Percentiles rank a stretch among this genome's conserved stretches.
phyloP scores from a whole-genome alignment of 2,329 filamentous ascomycete genomes.

The Chrysosporium keratinophilum region DNA sequence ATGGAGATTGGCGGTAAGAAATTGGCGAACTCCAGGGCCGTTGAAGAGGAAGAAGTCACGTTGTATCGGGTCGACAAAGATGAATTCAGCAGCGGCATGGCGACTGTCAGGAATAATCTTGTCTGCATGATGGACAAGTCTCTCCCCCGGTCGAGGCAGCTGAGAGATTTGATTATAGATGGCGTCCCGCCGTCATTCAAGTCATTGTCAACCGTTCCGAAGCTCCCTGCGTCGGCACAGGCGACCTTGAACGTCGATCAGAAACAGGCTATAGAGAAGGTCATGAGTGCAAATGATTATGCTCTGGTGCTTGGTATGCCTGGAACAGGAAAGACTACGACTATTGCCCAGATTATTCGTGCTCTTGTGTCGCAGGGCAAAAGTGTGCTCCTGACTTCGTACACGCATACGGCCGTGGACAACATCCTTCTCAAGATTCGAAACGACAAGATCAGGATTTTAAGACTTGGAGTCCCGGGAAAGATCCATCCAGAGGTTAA shows the following conservation, averaged over 20 bases:
- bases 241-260: constrained; percentile 76
- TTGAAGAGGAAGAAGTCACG: constrained; percentile 42
- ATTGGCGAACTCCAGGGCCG: constrained; percentile 16
- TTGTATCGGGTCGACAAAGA: constrained; percentile 88
- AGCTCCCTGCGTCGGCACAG: constrained; percentile 46
- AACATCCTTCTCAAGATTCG: constrained; percentile 92
- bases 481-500: constrained; percentile 85
- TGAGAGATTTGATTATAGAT: constrained; percentile 73
- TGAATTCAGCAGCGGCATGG: constrained; percentile 97
- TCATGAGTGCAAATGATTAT: constrained; percentile 92
- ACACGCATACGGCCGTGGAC: constrained; percentile 95
- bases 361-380: constrained; percentile 81
- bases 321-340: constrained; percentile 95
- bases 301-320: constrained; percentile 97
- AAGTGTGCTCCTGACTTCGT: constrained; percentile 84
- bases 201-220: constrained; percentile 27
- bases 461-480: constrained; percentile 73
- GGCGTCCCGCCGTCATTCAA: constrained; percentile 64
- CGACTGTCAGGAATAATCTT: constrained; percentile 84
- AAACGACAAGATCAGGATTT: constrained; percentile 61
- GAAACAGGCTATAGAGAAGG: constrained; percentile 74
- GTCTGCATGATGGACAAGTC: constrained; percentile 82
- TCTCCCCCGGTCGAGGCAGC: constrained; percentile 57
- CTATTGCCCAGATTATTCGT: constrained; percentile 92
- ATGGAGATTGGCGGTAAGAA: constrained; percentile 56